Evolutionary conservation across 331 rosid genomes (phyloP), one percentile per base, ranked within the genome.

Genomic region (Quercus phellos): DNA sequence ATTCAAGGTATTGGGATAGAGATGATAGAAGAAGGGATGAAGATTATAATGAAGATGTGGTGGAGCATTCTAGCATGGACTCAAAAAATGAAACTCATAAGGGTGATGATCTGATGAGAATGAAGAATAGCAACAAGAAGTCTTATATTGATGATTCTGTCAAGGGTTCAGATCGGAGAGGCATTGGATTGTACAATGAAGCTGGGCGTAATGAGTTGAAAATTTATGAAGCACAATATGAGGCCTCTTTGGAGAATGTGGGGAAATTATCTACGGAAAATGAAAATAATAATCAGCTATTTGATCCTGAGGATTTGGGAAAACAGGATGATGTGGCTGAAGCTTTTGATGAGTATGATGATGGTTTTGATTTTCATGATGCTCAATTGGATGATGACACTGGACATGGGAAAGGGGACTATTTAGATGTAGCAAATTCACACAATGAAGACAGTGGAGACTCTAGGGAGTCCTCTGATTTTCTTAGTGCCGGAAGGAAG

Each of bases 1-100:
- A 94, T 81, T 94, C 99, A 0, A 87, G 97, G 82, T 88, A 90
- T 92, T 94, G 99, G 99, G 99, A 94, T 86, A 84, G 69, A 86
- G 99, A 94, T 89, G 97, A 94, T 85, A 82, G 99, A 86, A 91
- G 99, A 78, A 90, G 99, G 85, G 99, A 94, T 78, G 92, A 75
- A 32, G 97, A 90, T 81, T 92, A 94, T 82, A 86, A 88, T 68
- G 97, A 88, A 86, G 90, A 89, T 51, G 88, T 74, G 68, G 77
- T 87, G 74, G 87, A 88, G 74, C 83, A 81, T 73, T 70, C 56
- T 58, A 81, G 72, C 55, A 54, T 4, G 84, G 81, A 71, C 76
- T 34, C 70, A 55, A 75, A 42, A 43, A 83, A 86, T 76, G 83
- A 77, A 76, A 77, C 64, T 75, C 68, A 58, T 22, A 79, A 55